Conservation (phyloP, 2,329 filamentous ascomycete species). For the Pseudocercospora eumusae region DNA sequence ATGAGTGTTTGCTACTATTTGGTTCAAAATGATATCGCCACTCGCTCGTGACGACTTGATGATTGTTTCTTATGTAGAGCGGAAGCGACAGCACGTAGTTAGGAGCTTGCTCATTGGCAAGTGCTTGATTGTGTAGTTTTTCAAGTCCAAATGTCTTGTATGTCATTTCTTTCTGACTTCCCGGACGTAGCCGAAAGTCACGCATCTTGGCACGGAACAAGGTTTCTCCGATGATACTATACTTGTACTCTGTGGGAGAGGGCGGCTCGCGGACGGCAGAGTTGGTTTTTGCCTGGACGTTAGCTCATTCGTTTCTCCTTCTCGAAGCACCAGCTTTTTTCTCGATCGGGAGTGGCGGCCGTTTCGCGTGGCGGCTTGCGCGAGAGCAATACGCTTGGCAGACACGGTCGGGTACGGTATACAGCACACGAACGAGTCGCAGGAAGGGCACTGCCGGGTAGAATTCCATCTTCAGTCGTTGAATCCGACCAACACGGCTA, state of each 20-base stretch:
- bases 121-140: background rate
- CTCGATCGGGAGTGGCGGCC: background rate
- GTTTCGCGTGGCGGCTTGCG: background rate
- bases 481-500: background rate
- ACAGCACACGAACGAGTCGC: too few species aligned
- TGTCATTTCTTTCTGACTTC: too few species aligned
- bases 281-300: too few species aligned
- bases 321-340: background rate
- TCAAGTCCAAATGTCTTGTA: too few species aligned
- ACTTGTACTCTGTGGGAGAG: background rate
- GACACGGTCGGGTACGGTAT: too few species aligned
- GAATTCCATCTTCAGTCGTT: background rate
- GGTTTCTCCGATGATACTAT: background rate
- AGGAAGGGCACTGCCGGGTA: background rate
- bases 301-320: background rate
- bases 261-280: background rate
- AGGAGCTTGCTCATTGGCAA: background rate
- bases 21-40: slow-evolving; percentile 33
- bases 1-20: slow-evolving; percentile 24
- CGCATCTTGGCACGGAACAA: background rate
- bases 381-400: background rate
- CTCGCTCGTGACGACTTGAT: slow-evolving; percentile 17
- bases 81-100: background rate
- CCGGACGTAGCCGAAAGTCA: background rate
- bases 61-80: slow-evolving; percentile 10